Conservation (phyloP, 2,329 filamentous ascomycete genomes). For the Talaromyces amestolkiae region DNA sequence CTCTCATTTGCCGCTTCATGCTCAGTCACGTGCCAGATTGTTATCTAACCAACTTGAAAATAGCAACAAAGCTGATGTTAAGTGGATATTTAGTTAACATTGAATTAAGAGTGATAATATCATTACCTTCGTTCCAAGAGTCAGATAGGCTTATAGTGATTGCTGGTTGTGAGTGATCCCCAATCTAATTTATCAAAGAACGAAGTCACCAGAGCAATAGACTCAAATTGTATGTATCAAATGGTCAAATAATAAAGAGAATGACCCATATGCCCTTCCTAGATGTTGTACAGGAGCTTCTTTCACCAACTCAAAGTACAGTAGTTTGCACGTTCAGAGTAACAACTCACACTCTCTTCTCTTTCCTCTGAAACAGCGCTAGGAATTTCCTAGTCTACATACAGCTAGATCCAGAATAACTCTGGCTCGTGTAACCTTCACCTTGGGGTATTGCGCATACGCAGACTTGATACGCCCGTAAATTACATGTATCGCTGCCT, state of each 20-base stretch:
- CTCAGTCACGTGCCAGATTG: constrained; percentile 21
- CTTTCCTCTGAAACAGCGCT: not conserved
- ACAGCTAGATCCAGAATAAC: constrained; percentile 8
- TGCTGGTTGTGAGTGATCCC: not conserved
- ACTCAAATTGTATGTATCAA: not conserved
- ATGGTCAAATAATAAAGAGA: not conserved
- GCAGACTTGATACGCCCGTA: not conserved
- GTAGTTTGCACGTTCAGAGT: constrained; percentile 1
- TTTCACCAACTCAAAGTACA: not conserved
- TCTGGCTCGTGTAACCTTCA: constrained; percentile 8
- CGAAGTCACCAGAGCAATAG: not conserved
- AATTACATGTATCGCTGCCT: constrained; percentile 1
- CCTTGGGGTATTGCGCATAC: constrained; percentile 1
- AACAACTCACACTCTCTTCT: constrained; percentile 9
- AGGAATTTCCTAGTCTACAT: not conserved
- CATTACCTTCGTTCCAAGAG: not conserved
- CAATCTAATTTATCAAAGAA: not conserved
- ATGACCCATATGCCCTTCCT: not conserved
- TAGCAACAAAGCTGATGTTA: no score
- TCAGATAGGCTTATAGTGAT: not conserved
- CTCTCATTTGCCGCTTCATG: not conserved
- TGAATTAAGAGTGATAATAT: no score
- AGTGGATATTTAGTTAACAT: no score
- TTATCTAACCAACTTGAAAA: not conserved
- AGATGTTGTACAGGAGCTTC: constrained; percentile 2